Evolutionary conservation across 2,329 filamentous ascomycete genomes (phyloP).

Genomic region (Colletotrichum chlorophyti): DNA sequence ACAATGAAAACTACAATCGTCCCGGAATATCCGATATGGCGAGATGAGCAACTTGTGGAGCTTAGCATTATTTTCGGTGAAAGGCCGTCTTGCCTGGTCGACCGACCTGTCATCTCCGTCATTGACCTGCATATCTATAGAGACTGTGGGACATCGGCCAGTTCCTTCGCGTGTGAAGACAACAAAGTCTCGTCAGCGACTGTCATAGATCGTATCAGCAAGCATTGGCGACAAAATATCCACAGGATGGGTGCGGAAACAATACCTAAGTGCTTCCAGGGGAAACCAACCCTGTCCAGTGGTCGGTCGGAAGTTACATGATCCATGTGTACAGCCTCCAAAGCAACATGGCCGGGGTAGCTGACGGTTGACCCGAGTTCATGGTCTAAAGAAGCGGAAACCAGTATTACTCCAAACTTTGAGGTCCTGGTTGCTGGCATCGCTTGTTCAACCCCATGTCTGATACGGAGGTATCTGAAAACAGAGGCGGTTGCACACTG

Average conservation of each 20-base stretch:
- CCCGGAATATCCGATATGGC: conserved; percentile 2
- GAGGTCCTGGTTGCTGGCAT: neutral
- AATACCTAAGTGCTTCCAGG: too few relatives aligned
- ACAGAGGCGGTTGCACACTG: neutral
- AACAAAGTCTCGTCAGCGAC: conserved; percentile 10
- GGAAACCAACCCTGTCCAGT: too few relatives aligned
- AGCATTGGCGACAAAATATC: too few relatives aligned
- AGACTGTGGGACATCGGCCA: conserved; percentile 13
- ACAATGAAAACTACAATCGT: too few relatives aligned
- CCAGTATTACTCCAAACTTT: neutral
- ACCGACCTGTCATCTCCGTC: too few relatives aligned
- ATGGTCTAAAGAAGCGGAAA: conserved; percentile 9
- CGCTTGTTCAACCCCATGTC: conserved; percentile 1
- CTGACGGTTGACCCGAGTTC: neutral
- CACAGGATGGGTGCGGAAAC: too few relatives aligned
- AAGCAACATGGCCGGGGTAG: too few relatives aligned
- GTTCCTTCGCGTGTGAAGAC: neutral
- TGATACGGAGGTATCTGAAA: neutral
- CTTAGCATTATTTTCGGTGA: too few relatives aligned
- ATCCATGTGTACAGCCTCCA: too few relatives aligned
- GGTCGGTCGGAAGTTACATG: too few relatives aligned
- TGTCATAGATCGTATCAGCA: conserved; percentile 8
- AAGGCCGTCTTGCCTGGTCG: too few relatives aligned
- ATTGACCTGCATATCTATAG: neutral
- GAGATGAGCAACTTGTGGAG: neutral